Percentiles rank a stretch among this genome's conserved stretches.
phyloP scores from a whole-genome alignment of 1,139 yeast species.

The Eremothecium sinecaudum region DNA sequence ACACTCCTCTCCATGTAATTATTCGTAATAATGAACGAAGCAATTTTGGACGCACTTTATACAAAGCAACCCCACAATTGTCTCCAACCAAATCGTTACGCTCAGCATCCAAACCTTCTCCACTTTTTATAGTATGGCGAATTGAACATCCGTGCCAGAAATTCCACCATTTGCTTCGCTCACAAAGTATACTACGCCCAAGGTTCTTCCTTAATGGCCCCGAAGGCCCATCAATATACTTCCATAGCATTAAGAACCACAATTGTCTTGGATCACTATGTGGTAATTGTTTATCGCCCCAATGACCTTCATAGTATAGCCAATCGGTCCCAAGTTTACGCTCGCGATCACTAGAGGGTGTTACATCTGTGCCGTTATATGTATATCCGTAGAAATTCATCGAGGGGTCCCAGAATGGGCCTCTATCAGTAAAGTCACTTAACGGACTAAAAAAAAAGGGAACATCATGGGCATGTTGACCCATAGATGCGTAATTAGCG shows the following conservation, averaged over 20 bases:
- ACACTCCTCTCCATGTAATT: conserved; percentile 62
- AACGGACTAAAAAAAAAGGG: conserved; percentile 70
- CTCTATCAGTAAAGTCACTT: conserved; percentile 89
- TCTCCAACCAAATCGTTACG: conserved; percentile 43
- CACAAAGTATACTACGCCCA: conserved; percentile 62
- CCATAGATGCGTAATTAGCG: conserved; percentile 93
- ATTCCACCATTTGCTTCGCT: conserved; percentile 81
- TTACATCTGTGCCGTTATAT: conserved; percentile 35
- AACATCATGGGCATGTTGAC: conserved; percentile 90
- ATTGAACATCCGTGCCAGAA: conserved; percentile 65
- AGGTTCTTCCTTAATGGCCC: conserved; percentile 83
- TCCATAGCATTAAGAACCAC: conserved; percentile 85
- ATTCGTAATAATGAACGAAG: conserved; percentile 40
- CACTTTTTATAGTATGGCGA: conserved; percentile 63
- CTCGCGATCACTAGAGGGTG: conserved; percentile 38
- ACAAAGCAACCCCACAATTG: conserved; percentile 47
- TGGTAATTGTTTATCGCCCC: conserved; percentile 79
- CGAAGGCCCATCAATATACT: conserved; percentile 80
- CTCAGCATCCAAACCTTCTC: conserved; percentile 65
- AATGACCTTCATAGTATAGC: conserved; percentile 70
- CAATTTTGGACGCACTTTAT: conserved; percentile 43
- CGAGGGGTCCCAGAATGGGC: conserved; percentile 91
- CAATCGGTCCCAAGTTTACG: conserved; percentile 54
- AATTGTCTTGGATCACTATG: conserved; percentile 67
- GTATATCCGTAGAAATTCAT: conserved; percentile 73